Evolutionary conservation across 805 yeast species (phyloP), one percentile per base, ranked within the genome.

Genomic region (Cyberlindnera veronae): DNA sequence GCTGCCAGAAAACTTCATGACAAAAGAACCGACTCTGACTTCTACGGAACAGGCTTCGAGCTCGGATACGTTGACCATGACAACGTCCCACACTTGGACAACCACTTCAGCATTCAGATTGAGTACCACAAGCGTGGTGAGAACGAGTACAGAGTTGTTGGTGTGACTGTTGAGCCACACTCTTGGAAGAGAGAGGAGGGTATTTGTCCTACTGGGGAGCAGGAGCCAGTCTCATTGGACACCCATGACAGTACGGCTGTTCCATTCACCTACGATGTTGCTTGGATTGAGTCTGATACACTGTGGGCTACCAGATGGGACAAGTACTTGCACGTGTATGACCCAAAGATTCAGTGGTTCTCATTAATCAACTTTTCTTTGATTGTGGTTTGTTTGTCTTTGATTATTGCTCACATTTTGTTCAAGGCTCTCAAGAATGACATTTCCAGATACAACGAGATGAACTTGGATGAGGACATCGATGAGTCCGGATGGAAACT

Each of bases 271-370:
- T 93, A 93, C 64, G 81, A 93, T 3, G 93, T 91, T 15, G 66
- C 60, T 26, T 93, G 91, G 72, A 61, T 66, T 16, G 75, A 74
- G 39, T 82, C 91, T 8, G 71, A 69, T 6, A 85, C 93, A 3
- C 77, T 80, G 4, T 93, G 98, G 98, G 98, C 97, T 24, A 91
- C 98, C 3, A 81, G 99, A 67, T 93, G 99, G 99, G 99, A 93
- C 63, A 87, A 88, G 63, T 93, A 93, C 61, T 71, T 93, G 55
- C 95, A 87, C 54, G 93, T 85, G 18, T 84, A 81, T 60, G 95
- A 87, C 58, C 95, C 97, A 42, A 83, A 84, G 58, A 85, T 93
- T 53, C 97, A 93, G 67, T 91, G 98, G 97, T 86, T 89, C 55
- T 88, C 97, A 2, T 76, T 93, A 53, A 67, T 89, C 50, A 89